A percentile compares a stretch with the other conserved stretches of the same genome.
Conservation (phyloP, 179 eudicot species). For the Spinacia oleracea region DNA sequence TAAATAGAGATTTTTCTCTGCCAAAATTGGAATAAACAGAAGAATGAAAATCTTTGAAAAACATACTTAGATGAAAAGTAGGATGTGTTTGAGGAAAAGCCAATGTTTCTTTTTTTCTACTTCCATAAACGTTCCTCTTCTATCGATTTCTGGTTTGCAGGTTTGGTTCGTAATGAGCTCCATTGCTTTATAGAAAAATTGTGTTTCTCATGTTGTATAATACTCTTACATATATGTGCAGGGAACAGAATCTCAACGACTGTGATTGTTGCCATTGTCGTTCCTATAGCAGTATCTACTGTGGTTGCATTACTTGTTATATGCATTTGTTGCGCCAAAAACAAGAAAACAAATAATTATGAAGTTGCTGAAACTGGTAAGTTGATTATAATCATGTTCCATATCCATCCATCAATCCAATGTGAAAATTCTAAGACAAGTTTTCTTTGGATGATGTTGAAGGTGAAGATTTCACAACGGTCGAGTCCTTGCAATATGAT, state of each 20-base stretch:
- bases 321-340: neutral
- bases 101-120: neutral
- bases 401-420: no score
- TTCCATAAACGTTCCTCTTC: neutral
- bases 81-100: no score
- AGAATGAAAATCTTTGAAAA: no score
- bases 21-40: no score
- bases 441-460: neutral
- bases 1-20: no score
- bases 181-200: no score
- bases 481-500: slow-evolving; percentile 28
- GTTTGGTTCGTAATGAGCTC: no score
- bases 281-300: slow-evolving; percentile 1
- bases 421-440: neutral
- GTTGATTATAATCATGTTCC: neutral
- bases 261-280: slow-evolving; percentile 19
- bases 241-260: slow-evolving; percentile 19
- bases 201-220: no score
- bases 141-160: no score
- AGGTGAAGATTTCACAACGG: slow-evolving; percentile 15
- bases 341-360: neutral
- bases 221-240: no score
- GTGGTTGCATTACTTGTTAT: neutral
- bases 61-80: no score
- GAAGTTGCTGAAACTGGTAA: neutral